Base-by-base conservation (phyloP, 352 stramenopile genomes). In the Pythium rishiriense region DNA sequence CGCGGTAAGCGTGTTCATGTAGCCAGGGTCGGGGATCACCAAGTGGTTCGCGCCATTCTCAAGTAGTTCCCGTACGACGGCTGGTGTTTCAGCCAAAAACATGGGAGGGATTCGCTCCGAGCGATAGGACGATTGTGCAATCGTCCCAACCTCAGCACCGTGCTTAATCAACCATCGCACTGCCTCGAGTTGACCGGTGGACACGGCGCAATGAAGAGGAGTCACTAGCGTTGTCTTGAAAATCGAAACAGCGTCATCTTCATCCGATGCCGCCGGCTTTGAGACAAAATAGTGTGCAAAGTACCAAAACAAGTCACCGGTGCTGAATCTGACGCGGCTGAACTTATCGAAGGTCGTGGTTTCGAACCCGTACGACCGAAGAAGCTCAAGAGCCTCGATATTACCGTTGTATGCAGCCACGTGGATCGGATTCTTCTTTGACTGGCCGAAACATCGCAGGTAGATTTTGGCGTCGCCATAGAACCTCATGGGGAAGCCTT, bases 1-100 rank as follows among this genome's bases (percentile, higher is more conserved):
- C 28, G 90, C 86, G 3, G 86, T 92, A 49, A 94, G 84, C n/a
- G 83, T 93, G 55, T 94, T 94, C 75, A 90, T 88, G 42, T 91
- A 83, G 8, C 86, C 86, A 11, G 86, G 81, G 61, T 93, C 84
- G 0, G 86, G 86, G 41, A 94, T 90, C 15, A 83, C 83, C 7
- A 94, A 72, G 51, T 90, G 82, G 57, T 94, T 93, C 0, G 84
- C 86, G 6, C 86, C 78, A 22, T 78, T 72, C 7, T 72, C 67
- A 2, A 94, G 70, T 50, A 93, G 46, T 14, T 86, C 81, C 26
- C 85, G 79, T 11, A 86, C 81, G 42, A 94, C 91, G 35, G 92
- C 80, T 0, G 86, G 86, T 26, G 92, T 83, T 28, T 94, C 86
- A 3, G 83, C 86, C 1, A 92, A 45, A 50, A 94, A 94, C 65